Percentiles rank a stretch among this genome's conserved stretches.
Evolutionary conservation across 495 filamentous ascomycete genomes (phyloP).

Genomic region (Tricharina praecox): DNA sequence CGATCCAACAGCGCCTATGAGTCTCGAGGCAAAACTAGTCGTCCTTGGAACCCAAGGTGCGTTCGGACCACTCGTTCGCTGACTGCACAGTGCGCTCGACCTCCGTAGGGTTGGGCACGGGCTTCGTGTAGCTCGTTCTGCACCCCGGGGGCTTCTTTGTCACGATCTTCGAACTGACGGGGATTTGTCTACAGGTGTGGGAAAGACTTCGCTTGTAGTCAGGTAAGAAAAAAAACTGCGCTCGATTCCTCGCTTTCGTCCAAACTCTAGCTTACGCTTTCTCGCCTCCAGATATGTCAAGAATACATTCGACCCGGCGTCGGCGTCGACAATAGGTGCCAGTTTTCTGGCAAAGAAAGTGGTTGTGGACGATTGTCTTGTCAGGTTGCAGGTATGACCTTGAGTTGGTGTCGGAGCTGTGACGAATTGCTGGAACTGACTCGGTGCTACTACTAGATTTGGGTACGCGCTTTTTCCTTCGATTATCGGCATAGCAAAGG

Average conservation of each 20-base stretch:
- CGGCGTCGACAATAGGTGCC: conserved; percentile 74
- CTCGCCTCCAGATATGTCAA: conserved; percentile 54
- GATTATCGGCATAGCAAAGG: neutral
- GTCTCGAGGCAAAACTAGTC: conserved; percentile 84
- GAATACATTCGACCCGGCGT: conserved; percentile 54
- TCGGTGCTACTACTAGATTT: neutral
- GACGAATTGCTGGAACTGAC: neutral
- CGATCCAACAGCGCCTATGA: conserved; percentile 32
- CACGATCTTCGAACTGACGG: too few relatives aligned
- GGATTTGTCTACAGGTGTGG: conserved; percentile 68
- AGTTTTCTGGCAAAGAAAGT: conserved; percentile 89
- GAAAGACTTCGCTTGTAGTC: conserved; percentile 83
- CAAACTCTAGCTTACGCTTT: neutral
- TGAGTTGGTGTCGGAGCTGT: neutral
- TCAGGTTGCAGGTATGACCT: conserved; percentile 31
- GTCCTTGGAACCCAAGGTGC: conserved; percentile 66
- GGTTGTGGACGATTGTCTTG: conserved; percentile 50
- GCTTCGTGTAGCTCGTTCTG: too few relatives aligned
- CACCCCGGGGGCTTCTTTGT: too few relatives aligned
- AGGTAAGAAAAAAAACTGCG: conserved; percentile 42
- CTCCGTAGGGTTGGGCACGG: too few relatives aligned
- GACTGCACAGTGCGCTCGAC: too few relatives aligned
- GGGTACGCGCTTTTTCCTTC: conserved; percentile 1
- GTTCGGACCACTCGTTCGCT: too few relatives aligned
- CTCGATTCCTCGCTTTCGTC: neutral